phyloP scores from a whole-genome alignment of 306 rosid genomes.

The Chamaecrista fasciculata region DNA sequence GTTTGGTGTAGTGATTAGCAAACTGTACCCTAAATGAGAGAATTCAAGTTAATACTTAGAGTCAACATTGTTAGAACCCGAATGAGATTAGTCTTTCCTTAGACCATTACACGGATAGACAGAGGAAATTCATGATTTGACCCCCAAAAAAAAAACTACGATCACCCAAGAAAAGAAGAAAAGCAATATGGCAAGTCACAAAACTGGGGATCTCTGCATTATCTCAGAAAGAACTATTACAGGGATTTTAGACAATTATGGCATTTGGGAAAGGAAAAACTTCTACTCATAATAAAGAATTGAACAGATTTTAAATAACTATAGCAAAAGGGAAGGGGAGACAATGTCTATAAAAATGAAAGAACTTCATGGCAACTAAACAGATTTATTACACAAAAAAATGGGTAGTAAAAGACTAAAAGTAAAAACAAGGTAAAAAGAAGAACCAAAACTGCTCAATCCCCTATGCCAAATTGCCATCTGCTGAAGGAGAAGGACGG shows the following conservation, averaged over 20 bases:
- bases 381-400: slow-evolving; percentile 34
- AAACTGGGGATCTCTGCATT: background rate
- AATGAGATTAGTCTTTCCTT: too few relatives aligned
- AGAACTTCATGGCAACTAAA: background rate
- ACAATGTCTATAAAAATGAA: background rate
- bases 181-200: background rate
- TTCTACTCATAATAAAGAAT: background rate
- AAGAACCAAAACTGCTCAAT: slow-evolving; percentile 38
- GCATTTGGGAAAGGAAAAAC: background rate
- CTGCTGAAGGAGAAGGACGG: slow-evolving; percentile 40
- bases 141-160: too few relatives aligned
- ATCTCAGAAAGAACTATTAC: slow-evolving; percentile 19
- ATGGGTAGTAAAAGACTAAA: slow-evolving; percentile 28
- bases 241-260: slow-evolving; percentile 26
- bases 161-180: too few relatives aligned
- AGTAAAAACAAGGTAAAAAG: slow-evolving; percentile 5
- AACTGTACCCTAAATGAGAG: too few relatives aligned
- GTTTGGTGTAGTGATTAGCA: too few relatives aligned
- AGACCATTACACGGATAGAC: too few relatives aligned
- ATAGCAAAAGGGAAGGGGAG: slow-evolving; percentile 1
- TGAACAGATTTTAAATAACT: slow-evolving; percentile 19
- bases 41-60: too few relatives aligned
- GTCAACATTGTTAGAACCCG: too few relatives aligned
- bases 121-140: too few relatives aligned
- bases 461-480: slow-evolving; percentile 30